Percentiles rank a stretch among this genome's conserved stretches.
Conservation (phyloP, 2,329 filamentous ascomycete genomes). For the Epichloe sp. region DNA sequence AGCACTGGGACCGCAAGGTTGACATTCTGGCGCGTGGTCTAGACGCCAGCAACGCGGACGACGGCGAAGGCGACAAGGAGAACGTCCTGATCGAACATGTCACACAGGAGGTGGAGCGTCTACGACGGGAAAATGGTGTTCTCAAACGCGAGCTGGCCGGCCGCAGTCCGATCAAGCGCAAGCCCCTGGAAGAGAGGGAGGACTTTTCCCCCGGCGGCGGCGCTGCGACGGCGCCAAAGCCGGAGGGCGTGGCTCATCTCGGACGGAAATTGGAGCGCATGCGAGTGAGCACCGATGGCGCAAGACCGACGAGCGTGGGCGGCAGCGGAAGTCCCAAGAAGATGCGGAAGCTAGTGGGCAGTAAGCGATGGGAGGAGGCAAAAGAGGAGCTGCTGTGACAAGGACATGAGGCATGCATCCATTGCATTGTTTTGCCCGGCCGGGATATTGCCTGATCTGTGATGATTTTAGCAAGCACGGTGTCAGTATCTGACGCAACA, state of each 20-base stretch:
- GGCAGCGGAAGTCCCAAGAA: conserved; percentile 34
- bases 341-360: conserved; percentile 31
- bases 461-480: no score
- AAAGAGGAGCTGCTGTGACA: conserved; percentile 17
- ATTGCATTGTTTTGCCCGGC: no score
- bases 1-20: conserved; percentile 79
- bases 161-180: conserved; percentile 49
- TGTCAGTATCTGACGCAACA: no score
- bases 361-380: conserved; percentile 35
- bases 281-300: conserved; percentile 29
- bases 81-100: conserved; percentile 50
- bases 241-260: conserved; percentile 22
- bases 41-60: conserved; percentile 28
- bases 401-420: no score
- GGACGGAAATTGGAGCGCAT: conserved; percentile 37
- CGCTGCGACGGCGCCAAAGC: not conserved
- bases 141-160: conserved; percentile 52
- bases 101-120: conserved; percentile 56
- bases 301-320: conserved; percentile 12
- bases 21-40: conserved; percentile 45
- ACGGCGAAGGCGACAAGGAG: conserved; percentile 46
- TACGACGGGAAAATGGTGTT: conserved; percentile 50
- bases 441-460: no score
- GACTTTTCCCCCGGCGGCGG: conserved; percentile 17
- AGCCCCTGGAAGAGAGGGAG: conserved; percentile 40